Conservation (phyloP, 306 rosid species). For the Trifolium fragiferum region DNA sequence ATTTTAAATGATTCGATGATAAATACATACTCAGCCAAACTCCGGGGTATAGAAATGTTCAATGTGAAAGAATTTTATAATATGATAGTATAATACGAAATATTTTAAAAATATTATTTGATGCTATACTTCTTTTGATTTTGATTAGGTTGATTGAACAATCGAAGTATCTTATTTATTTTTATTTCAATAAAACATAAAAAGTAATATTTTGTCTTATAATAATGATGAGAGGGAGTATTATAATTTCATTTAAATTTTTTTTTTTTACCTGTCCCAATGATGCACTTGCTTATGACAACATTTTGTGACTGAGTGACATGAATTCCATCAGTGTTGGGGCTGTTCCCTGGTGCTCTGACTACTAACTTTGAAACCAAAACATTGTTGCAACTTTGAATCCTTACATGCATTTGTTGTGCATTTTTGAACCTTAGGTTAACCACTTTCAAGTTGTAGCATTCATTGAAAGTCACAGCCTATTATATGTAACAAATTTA, state of each 20-base stretch:
- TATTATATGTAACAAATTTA: slow-evolving; percentile 29
- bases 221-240: too few species aligned
- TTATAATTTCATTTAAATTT: background rate
- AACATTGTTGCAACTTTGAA: slow-evolving; percentile 60
- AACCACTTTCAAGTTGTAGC: slow-evolving; percentile 57
- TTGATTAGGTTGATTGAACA: too few species aligned
- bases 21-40: too few species aligned
- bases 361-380: slow-evolving; percentile 52
- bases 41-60: too few species aligned
- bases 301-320: slow-evolving; percentile 60
- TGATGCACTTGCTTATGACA: slow-evolving; percentile 49
- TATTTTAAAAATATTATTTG: background rate
- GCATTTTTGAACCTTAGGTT: slow-evolving; percentile 58
- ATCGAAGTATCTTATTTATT: too few species aligned
- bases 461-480: slow-evolving; percentile 73
- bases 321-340: slow-evolving; percentile 96
- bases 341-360: slow-evolving; percentile 71
- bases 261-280: slow-evolving; percentile 62
- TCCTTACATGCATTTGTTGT: slow-evolving; percentile 73
- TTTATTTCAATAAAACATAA: too few species aligned
- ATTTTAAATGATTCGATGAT: too few species aligned
- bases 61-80: background rate
- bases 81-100: background rate
- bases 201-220: too few species aligned
- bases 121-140: too few species aligned